Base-by-base conservation (phyloP, 2,329 filamentous ascomycete genomes). In the Leptographium wingfieldii region DNA sequence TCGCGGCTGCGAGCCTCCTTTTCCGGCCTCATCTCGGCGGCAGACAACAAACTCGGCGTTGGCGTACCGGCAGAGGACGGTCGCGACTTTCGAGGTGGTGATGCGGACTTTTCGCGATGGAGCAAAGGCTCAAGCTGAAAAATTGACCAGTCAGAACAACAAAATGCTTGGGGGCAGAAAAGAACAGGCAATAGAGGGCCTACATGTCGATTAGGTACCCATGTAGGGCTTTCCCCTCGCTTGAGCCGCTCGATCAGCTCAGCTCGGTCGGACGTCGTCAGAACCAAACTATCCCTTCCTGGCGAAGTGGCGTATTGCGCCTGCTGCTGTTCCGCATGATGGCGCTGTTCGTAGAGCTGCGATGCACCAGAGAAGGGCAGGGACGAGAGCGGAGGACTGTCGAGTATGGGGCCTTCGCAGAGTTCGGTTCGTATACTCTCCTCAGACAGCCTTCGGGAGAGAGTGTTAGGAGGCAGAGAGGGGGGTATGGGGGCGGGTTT, bases 241-340 rank as follows among this genome's bases (percentile, higher is more conserved):
- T 96, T 96, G 65, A 96, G 79, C 64, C 86, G 81, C 72, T 91
- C 83, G 60, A 97, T 96, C 66, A 96, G 76, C 71, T 92, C 87
- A 60, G 84, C 83, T 64, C 92, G 81, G 70, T 90, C 84, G 22
- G 77, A 78, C 43, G 76, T 77, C 14, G 73, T 63, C n/a, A 35
- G 33, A 35, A 64, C 66, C 10, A 66, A 61, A 6, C 61, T 53
- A 38, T 69, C 68, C 27, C 66, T 65, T 31, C 71, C 70, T 5
- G 72, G 72, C 1, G 71, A 69, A 6, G 56, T 58, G 5, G 40
- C 22, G 5, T 27, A 31, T n/a, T 7, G 35, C 25, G 12, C 25
- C 55, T 48, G 57, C 12, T 40, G 38, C 38, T 40, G 38, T 40
- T 40, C 38, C 38, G 14, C 38, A 9, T 16, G 38, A 14, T 16